Conservation (phyloP, 1,284 basidiomycete species). For the Microbotryum scabiosae region DNA sequence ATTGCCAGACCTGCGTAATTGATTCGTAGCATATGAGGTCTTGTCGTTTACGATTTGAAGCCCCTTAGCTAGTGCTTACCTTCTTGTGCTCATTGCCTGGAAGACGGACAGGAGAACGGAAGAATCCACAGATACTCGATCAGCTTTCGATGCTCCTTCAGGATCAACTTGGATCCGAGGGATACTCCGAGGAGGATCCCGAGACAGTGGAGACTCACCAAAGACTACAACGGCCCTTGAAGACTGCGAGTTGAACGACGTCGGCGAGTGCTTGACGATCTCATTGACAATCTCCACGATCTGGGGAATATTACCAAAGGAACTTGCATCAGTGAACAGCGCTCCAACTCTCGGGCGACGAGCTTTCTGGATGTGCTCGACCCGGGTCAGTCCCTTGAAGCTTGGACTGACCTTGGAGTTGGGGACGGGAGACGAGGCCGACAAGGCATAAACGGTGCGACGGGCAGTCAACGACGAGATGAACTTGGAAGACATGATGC, state of each 20-base stretch:
- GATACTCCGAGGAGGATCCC: neutral
- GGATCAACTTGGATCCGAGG: neutral
- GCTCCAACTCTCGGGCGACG: too few species aligned
- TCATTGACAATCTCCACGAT: slow-evolving; percentile 42
- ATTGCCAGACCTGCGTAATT: slow-evolving; percentile 39
- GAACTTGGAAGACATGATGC: too few species aligned
- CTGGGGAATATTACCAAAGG: slow-evolving; percentile 14
- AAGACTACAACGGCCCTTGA: slow-evolving; percentile 39
- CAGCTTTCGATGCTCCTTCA: slow-evolving; percentile 38
- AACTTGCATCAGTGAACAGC: too few species aligned
- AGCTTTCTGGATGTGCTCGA: too few species aligned
- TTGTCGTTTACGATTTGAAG: too few species aligned
- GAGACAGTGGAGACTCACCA: neutral
- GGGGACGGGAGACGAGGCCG: slow-evolving; percentile 39
- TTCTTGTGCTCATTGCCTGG: slow-evolving; percentile 10
- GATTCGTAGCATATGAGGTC: too few species aligned
- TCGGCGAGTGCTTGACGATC: slow-evolving; percentile 44
- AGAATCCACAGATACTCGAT: neutral
- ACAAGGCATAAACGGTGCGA: slow-evolving; percentile 44
- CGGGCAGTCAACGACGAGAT: slow-evolving; percentile 33
- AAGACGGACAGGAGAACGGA: neutral
- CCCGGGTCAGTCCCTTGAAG: too few species aligned
- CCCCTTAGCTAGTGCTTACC: neutral
- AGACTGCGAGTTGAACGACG: slow-evolving; percentile 45
- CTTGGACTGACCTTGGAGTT: slow-evolving; percentile 23